Base-by-base conservation (phyloP, 257 asterid species). In the Fraxinus excelsior region DNA sequence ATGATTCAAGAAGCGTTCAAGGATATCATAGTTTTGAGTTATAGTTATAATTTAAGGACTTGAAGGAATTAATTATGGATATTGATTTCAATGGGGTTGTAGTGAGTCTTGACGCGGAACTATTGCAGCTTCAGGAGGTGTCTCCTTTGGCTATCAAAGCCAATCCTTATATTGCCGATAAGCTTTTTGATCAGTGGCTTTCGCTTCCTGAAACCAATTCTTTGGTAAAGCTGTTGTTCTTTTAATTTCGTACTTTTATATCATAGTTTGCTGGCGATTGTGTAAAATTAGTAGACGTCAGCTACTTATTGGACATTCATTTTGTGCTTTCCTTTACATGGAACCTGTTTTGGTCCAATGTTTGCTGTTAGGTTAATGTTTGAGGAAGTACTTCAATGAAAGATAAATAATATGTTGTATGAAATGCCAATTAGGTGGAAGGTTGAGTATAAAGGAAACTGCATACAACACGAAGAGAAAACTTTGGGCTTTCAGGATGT, bases 101-200 rank as follows among this genome's bases (percentile, higher is more conserved):
- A 80, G 91, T 92, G 82, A 75, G 91, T 85, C 89, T 94, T 49
- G 97, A 92, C 79, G 95, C 95, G 38, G 97, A 94, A 74, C 82
- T 94, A 29, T 82, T 91, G 93, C 99, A 92, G 97, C 90, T 94
- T 46, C 87, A 90, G 64, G 99, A 94, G 94, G 92, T 92, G 76
- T 90, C 99, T 64, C 93, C 97, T 40, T 78, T 89, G 91, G 96
- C 97, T 71, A 87, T 94, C 77, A 92, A 89, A 85, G 90, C 96
- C 71, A 92, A 91, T 76, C 94, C 99, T 67, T 84, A 74, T 78
- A 92, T 94, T 34, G 95, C 99, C 11, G 97, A 91, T 83, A 90
- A 89, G 88, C 92, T 94, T 32, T 94, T 86, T 69, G 97, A 94
- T 86, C 96, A 91, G 84, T 94, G 99, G 99, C 95, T 94, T 51